A percentile compares a stretch with the other conserved stretches of the same genome.
phyloP scores from a whole-genome alignment of 768 basidiomycete species.

The Tulasnella sp. region DNA sequence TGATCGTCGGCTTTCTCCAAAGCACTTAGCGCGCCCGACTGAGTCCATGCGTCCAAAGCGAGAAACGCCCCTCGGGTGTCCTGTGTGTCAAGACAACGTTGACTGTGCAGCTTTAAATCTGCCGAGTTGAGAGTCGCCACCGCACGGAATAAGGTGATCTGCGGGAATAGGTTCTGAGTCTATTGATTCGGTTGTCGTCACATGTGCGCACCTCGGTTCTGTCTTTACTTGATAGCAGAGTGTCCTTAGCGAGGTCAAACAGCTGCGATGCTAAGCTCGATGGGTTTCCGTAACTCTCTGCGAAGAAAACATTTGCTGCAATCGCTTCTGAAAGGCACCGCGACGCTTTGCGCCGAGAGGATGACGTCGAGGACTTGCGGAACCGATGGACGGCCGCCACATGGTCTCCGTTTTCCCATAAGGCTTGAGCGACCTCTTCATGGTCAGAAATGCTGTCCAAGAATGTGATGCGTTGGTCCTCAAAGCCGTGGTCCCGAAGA shows the following conservation, averaged over 20 bases:
- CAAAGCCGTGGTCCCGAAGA: slow-evolving; percentile 53
- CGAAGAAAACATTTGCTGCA: not conserved
- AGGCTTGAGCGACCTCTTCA: slow-evolving; percentile 52
- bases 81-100: not conserved
- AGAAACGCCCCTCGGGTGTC: not conserved
- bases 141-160: not conserved
- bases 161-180: no score
- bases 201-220: no score
- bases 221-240: no score
- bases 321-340: not conserved
- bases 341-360: not conserved
- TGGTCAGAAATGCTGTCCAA: slow-evolving; percentile 45
- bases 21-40: not conserved
- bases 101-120: not conserved
- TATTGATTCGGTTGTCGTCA: no score
- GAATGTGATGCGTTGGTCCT: slow-evolving; percentile 47
- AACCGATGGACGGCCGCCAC: not conserved
- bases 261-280: not conserved
- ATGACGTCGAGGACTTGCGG: not conserved
- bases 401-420: slow-evolving; percentile 45
- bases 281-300: not conserved
- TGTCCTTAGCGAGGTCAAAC: not conserved
- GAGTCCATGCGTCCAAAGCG: not conserved
- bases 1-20: not conserved
- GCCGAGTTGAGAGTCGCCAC: not conserved